A percentile compares a stretch with the other conserved stretches of the same genome.
These are phyloP conservation scores for Rubroshorea leprosula DNA, from an alignment of 345 rosid species.

Conservation along the genomic window DNA sequence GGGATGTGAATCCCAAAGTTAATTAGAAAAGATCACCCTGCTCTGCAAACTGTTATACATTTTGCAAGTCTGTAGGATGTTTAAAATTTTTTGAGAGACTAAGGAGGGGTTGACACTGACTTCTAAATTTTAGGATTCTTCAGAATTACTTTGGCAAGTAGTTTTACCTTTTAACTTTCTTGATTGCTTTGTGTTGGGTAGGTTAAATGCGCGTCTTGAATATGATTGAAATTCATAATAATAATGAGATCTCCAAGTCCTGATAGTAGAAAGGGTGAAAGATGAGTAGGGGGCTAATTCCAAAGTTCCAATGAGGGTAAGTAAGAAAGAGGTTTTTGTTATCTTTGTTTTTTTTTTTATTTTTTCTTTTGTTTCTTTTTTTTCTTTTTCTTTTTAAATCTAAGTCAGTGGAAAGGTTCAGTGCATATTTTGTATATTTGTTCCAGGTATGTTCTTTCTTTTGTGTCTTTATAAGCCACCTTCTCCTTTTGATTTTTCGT, in stretches of 20 bases:
- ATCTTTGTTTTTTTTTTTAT: background rate
- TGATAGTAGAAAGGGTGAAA: background rate
- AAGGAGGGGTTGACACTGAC: no score
- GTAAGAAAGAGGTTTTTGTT: background rate
- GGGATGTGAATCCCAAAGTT: no score
- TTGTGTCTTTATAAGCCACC: background rate
- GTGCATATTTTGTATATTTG: background rate
- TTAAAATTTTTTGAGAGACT: background rate
- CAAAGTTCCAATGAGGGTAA: background rate
- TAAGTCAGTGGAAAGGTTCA: background rate
- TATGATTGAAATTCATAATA: background rate
- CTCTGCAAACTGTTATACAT: background rate
- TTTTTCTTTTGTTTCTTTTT: background rate
- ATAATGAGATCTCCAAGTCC: background rate
- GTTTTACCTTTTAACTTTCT: background rate
- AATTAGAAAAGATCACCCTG: background rate
- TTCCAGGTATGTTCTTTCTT: background rate
- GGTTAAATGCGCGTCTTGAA: background rate
- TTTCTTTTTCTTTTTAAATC: no score
- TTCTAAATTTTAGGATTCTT: background rate
- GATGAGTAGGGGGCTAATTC: background rate
- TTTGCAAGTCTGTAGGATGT: background rate
- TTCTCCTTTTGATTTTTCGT: background rate
- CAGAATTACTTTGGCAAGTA: background rate
- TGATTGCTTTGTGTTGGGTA: background rate